These are phyloP conservation scores for Didymella keratinophila DNA, from an alignment of 2,329 filamentous ascomycete genomes.

Conservation along the genomic window DNA sequence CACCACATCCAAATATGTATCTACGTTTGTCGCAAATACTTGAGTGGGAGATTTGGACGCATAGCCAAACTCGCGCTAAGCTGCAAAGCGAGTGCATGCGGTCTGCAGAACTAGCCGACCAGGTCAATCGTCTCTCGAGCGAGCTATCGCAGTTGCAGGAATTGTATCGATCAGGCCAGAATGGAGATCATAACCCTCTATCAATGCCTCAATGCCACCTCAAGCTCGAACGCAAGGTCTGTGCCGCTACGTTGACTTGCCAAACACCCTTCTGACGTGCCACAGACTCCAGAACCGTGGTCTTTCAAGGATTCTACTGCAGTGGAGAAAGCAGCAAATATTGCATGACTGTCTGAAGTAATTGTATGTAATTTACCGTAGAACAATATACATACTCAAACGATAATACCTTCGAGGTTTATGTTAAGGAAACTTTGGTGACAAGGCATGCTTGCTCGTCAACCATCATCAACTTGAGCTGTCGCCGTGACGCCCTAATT, in stretches of 20 bases:
- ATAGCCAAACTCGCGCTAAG: constrained; percentile 2
- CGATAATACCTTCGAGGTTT: too few relatives aligned
- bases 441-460: too few relatives aligned
- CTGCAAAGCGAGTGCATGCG: neutral
- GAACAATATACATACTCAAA: too few relatives aligned
- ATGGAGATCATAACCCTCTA: neutral
- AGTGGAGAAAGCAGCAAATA: too few relatives aligned
- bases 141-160: neutral
- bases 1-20: neutral
- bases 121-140: neutral
- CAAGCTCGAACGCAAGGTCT: constrained; percentile 2
- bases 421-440: too few relatives aligned
- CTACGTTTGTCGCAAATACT: neutral
- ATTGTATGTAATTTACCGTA: too few relatives aligned
- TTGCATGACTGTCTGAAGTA: too few relatives aligned
- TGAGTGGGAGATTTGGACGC: constrained; percentile 2
- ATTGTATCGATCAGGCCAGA: neutral
- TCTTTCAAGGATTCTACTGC: neutral
- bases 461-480: too few relatives aligned
- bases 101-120: neutral
- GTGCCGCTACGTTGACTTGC: neutral
- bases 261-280: neutral
- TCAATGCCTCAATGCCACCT: neutral
- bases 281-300: constrained; percentile 1
- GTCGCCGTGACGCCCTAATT: too few relatives aligned